Conservation (phyloP, 257 asterid species). For the Lithospermum erythrorhizon region DNA sequence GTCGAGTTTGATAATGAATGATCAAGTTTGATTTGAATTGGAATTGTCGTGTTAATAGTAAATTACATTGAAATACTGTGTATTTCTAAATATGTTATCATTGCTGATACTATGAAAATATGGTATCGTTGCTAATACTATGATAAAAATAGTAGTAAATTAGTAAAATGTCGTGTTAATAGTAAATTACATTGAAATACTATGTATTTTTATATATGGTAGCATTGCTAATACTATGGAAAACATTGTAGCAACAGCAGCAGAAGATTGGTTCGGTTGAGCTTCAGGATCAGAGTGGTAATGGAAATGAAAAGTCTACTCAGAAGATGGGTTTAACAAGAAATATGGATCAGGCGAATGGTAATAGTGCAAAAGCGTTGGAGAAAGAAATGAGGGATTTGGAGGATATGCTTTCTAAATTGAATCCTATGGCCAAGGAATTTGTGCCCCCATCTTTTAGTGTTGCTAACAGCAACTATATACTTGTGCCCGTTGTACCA, state of each 20-base stretch:
- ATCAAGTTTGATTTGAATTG: too few relatives aligned
- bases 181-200: too few relatives aligned
- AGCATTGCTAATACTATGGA: neutral
- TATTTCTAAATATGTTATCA: too few relatives aligned
- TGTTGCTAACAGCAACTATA: constrained; percentile 8
- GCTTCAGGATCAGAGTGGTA: constrained; percentile 23
- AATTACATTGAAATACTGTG: too few relatives aligned
- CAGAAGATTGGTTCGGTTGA: constrained; percentile 13
- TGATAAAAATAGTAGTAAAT: too few relatives aligned
- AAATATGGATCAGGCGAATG: constrained; percentile 12
- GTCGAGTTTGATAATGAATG: too few relatives aligned
- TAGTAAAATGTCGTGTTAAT: too few relatives aligned
- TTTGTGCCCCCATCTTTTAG: constrained; percentile 46
- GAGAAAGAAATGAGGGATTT: constrained; percentile 45
- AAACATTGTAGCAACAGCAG: neutral
- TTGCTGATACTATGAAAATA: too few relatives aligned
- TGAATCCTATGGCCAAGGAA: constrained; percentile 62
- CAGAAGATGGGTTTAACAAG: constrained; percentile 1
- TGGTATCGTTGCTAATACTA: too few relatives aligned
- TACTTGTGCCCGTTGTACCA: neutral
- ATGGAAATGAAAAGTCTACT: constrained; percentile 16
- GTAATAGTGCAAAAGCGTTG: constrained; percentile 38
- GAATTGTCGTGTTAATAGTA: too few relatives aligned
- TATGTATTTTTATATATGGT: neutral
- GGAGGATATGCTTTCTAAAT: constrained; percentile 51